Evolutionary conservation across 164 flowering plant genomes (phyloP), one percentile per base, ranked within the genome.

Genomic region (Berberis thunbergii): DNA sequence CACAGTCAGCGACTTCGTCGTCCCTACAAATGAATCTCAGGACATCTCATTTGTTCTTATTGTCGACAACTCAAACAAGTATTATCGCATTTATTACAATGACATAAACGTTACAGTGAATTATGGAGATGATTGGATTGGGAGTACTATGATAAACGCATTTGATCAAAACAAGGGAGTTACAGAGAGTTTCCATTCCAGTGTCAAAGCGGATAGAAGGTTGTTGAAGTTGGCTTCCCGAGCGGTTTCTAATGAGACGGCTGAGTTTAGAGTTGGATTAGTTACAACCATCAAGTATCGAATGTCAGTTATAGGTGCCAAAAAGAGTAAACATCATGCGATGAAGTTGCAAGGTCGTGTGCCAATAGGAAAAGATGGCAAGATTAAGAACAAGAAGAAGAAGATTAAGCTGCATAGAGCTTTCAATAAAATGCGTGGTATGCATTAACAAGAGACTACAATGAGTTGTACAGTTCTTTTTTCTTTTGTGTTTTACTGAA

Each of bases 331-430:
- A 69, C 76, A 49, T 50, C 77, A 73, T 62, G 55, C 57, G 40
- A 13, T 78, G 45, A 41, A 59, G 8, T 54, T 64, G 63, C 61
- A 73, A 41, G 77, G 74, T 26, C 45, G 7, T 6, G 43, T 72
- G 1, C 59, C 52, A 3, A 62, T 82, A 50, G 79, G 77, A 40
- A 49, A 70, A 3, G 75, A 82, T 69, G 83, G 86, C 3, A 78
- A 70, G 64, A 63, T 75, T 13, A 61, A 62, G 2, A 62, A 72
- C n/a, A 76, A 76, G 68, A 79, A 71, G n/a, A n/a, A n/a, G 75
- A 63, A 45, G 45, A 44, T 74, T 45, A 74, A 57, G 70, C 57
- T 70, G 12, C 69, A n/a, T 54, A 61, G 40, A 45, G 9, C 38
- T 4, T 57, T 64, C 12, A 67, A 44, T 63, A 70, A 62, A 61